Conservation (phyloP, 768 basidiomycete species). For the Vararia minispora region DNA sequence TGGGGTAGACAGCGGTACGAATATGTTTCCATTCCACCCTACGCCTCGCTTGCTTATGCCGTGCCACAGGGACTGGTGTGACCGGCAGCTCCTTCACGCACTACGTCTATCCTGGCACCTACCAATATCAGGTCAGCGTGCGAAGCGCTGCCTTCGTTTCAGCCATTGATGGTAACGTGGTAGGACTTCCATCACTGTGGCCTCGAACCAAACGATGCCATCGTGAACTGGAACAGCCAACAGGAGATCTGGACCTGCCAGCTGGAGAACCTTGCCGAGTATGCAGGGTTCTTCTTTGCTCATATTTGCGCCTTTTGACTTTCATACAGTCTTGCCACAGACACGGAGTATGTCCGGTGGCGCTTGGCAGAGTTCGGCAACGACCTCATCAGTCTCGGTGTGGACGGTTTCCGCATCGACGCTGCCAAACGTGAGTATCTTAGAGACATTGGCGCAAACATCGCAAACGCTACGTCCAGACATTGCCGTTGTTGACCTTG, state of each 20-base stretch:
- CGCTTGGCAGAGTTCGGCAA: conserved; percentile 46
- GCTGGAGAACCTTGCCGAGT: conserved; percentile 29
- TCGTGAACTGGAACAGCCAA: conserved; percentile 42
- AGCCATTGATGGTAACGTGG: too few relatives aligned
- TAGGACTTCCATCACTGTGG: conserved; percentile 59
- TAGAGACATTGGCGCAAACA: neutral
- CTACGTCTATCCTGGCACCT: conserved; percentile 27
- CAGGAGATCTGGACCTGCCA: conserved; percentile 37
- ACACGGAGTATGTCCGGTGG: conserved; percentile 46
- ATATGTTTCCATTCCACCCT: neutral
- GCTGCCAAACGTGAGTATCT: conserved; percentile 47
- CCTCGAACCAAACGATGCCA: conserved; percentile 37
- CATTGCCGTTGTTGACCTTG: conserved; percentile 40
- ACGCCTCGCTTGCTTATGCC: neutral
- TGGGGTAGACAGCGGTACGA: conserved; percentile 30
- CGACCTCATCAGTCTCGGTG: conserved; percentile 49
- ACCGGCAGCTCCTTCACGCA: conserved; percentile 42
- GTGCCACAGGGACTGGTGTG: conserved; percentile 22
- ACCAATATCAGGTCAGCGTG: conserved; percentile 10
- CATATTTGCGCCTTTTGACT: too few relatives aligned
- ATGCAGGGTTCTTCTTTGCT: too few relatives aligned
- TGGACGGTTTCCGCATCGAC: conserved; percentile 52
- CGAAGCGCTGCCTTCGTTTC: too few relatives aligned
- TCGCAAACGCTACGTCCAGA: conserved; percentile 24
- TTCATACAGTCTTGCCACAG: conserved; percentile 43